phyloP scores from a whole-genome alignment of 192 early-diverging fungal species.

The Coemansia sp. region DNA sequence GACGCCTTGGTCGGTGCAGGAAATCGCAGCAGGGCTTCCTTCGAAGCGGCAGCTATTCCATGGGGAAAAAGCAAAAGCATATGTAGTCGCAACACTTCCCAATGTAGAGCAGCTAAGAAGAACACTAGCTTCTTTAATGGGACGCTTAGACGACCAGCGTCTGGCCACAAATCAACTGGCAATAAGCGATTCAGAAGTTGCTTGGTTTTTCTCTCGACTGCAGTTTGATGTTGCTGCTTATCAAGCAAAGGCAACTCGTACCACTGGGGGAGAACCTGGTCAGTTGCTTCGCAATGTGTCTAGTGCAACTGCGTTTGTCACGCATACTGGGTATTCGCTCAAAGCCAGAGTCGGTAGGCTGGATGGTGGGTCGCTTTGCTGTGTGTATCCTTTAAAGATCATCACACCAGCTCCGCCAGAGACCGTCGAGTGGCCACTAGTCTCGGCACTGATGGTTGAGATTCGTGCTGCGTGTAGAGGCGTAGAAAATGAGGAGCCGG shows the following conservation, averaged over 20 bases:
- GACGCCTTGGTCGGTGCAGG: slow-evolving; percentile 19
- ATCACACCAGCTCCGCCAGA: slow-evolving; percentile 7
- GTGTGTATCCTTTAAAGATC: slow-evolving; percentile 38
- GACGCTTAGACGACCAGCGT: slow-evolving; percentile 15
- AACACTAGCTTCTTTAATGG: slow-evolving; percentile 34
- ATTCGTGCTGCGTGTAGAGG: slow-evolving; percentile 26
- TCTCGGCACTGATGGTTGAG: slow-evolving; percentile 35
- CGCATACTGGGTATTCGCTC: not conserved
- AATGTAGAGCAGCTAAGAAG: slow-evolving; percentile 44
- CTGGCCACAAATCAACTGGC: slow-evolving; percentile 29
- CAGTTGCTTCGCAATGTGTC: slow-evolving; percentile 10
- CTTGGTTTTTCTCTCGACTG: slow-evolving; percentile 31
- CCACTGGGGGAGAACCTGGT: slow-evolving; percentile 6
- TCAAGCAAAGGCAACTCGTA: slow-evolving; percentile 17
- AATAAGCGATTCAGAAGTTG: slow-evolving; percentile 16
- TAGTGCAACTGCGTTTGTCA: not conserved
- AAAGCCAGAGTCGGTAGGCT: slow-evolving; percentile 12
- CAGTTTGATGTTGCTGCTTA: slow-evolving; percentile 20
- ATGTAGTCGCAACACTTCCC: slow-evolving; percentile 32
- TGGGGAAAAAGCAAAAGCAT: slow-evolving; percentile 29
- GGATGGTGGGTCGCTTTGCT: slow-evolving; percentile 33
- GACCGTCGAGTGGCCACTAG: slow-evolving; percentile 6
- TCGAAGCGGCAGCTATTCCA: slow-evolving; percentile 30
- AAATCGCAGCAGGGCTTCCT: slow-evolving; percentile 19
- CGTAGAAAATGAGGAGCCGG: slow-evolving; percentile 8